These are phyloP conservation scores for Metarhizium guizhouense DNA, from an alignment of 2,329 filamentous ascomycete species.

Conservation along the genomic window DNA sequence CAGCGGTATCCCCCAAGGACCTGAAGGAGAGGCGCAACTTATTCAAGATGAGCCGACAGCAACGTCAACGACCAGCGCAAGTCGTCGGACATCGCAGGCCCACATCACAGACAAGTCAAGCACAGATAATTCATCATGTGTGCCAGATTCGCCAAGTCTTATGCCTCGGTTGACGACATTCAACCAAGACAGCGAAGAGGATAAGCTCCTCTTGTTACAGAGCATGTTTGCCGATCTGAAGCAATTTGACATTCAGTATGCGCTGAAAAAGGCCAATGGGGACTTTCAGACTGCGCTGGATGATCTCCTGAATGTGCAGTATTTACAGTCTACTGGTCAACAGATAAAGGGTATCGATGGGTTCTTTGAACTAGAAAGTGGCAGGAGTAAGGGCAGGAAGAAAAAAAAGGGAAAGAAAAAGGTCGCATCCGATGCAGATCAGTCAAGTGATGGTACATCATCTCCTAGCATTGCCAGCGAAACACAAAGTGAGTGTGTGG, in stretches of 20 bases:
- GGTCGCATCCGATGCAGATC: constrained; percentile 7
- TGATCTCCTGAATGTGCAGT: constrained; percentile 69
- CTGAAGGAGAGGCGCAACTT: constrained; percentile 15
- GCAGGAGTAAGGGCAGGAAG: constrained; percentile 8
- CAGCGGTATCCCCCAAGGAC: constrained; percentile 53
- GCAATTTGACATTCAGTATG: constrained; percentile 54
- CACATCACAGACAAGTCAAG: constrained; percentile 16
- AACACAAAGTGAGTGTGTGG: constrained; percentile 1
- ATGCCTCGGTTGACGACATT: constrained; percentile 24
- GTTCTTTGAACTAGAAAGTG: constrained; percentile 51
- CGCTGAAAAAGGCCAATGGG: constrained; percentile 57
- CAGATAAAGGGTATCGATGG: constrained; percentile 71
- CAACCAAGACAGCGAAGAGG: constrained; percentile 39
- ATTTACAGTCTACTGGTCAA: constrained; percentile 59
- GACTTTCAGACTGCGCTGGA: constrained; percentile 67
- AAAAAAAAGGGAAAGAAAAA: constrained; percentile 24
- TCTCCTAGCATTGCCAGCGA: constrained; percentile 8
- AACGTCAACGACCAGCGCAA: constrained; percentile 17
- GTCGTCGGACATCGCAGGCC: constrained; percentile 17
- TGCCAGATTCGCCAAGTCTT: constrained; percentile 11
- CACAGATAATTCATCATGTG: constrained; percentile 18
- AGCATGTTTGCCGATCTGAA: constrained; percentile 66
- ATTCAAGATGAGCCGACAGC: constrained; percentile 6
- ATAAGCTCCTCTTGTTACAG: constrained; percentile 54
- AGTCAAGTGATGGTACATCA: constrained; percentile 10